Conservation (phyloP, 163 green algal genomes). For the Chlorella variabilis region DNA sequence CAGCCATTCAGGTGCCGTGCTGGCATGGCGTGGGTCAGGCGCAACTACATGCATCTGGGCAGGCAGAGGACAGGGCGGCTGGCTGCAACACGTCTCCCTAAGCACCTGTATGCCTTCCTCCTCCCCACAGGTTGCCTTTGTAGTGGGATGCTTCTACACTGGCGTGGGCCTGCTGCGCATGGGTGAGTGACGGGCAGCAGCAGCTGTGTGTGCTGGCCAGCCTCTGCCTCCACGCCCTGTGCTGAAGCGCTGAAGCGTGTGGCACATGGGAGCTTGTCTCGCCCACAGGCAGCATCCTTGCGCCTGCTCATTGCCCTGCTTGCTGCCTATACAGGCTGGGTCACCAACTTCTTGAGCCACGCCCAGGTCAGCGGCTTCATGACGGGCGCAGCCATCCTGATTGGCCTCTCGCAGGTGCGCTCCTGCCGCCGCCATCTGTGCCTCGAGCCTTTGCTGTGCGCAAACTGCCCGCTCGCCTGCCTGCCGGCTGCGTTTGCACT, state of each 20-base stretch:
- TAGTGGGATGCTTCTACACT: constrained; percentile 73
- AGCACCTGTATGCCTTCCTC: neutral
- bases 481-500: no score
- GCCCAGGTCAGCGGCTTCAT: constrained; percentile 88
- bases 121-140: constrained; percentile 59
- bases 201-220: no score
- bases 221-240: no score
- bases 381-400: constrained; percentile 72
- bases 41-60: no score
- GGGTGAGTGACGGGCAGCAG: constrained; percentile 36
- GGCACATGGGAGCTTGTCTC: neutral
- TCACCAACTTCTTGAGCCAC: constrained; percentile 88
- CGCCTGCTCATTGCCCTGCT: neutral
- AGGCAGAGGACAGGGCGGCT: no score
- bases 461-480: neutral
- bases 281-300: neutral
- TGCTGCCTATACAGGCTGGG: constrained; percentile 55
- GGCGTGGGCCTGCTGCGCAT: constrained; percentile 77
- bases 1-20: constrained; percentile 49
- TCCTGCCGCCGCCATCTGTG: neutral
- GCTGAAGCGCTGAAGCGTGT: no score
- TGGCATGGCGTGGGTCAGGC: neutral
- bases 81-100: neutral
- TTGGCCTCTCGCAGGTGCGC: constrained; percentile 65
- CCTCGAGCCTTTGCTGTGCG: no score